phyloP scores from a whole-genome alignment of 371 early-diverging fungal species.

The Nosema muscidifuracis region DNA sequence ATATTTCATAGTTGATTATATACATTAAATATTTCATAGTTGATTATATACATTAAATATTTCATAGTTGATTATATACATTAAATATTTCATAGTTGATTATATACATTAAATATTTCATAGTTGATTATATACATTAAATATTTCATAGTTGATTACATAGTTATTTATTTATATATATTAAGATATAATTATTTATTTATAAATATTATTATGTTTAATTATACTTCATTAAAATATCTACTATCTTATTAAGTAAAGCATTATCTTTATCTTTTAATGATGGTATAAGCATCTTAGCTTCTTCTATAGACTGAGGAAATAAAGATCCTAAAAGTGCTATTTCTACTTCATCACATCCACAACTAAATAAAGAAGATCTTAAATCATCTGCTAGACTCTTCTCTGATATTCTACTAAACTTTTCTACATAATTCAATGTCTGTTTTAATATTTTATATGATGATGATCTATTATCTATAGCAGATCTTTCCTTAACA shows the following conservation, averaged over 20 bases:
- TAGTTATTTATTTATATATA: too few relatives aligned
- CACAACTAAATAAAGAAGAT: slow-evolving; percentile 21
- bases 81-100: too few relatives aligned
- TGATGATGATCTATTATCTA: slow-evolving; percentile 34
- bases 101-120: too few relatives aligned
- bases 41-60: too few relatives aligned
- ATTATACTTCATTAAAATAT: slow-evolving; percentile 16
- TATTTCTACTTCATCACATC: slow-evolving; percentile 42
- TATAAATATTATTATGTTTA: not conserved
- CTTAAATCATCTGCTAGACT: slow-evolving; percentile 39
- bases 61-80: too few relatives aligned
- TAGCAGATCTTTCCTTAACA: slow-evolving; percentile 28
- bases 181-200: too few relatives aligned
- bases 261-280: slow-evolving; percentile 35
- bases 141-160: too few relatives aligned
- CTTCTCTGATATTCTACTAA: slow-evolving; percentile 45
- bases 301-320: slow-evolving; percentile 55
- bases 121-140: too few relatives aligned
- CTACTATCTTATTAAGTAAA: slow-evolving; percentile 23
- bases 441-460: slow-evolving; percentile 42
- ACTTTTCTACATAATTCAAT: slow-evolving; percentile 43
- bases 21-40: too few relatives aligned
- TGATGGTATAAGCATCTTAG: slow-evolving; percentile 39
- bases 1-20: too few relatives aligned
- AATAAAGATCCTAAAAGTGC: slow-evolving; percentile 43